Base-by-base conservation (phyloP, 495 filamentous ascomycete species). In the Hypoxylon rickii region DNA sequence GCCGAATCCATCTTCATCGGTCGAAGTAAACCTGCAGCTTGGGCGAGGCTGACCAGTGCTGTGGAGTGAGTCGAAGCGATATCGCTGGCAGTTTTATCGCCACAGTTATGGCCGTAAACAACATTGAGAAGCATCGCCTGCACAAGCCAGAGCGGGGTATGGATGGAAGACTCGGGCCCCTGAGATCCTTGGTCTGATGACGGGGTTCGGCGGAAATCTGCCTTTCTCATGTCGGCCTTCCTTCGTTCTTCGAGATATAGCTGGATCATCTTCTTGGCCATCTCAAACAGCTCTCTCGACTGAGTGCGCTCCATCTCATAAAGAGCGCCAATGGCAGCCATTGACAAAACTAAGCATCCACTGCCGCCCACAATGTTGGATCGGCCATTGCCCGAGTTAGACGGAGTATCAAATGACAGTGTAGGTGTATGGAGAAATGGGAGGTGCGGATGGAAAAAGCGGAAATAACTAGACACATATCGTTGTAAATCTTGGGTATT, bases 81-180 rank as follows among this genome's bases (percentile, higher is more conserved):
- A 68, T 96, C 90, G 26, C 89, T 89, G 11, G 90, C 87, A 26
- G 80, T 84, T 73, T 93, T 94, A 66, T 98, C 93, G 19, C 89
- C 95, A 68, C 90, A 96, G 58, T 96, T 92, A 61, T 97, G 90
- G 7, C 95, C 95, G 61, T 96, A 98, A 8, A 97, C 88, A 26
- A 97, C 89, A 71, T 96, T 97, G 33, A 98, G 79, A 21, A 98
- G 80, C 94, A 98, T 97, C 1, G 94, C 92, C 66, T 98, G 94
- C n/a, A 98, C 90, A 20, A 98, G 80, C 94, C 94, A 97, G 42
- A 97, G 78, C 1, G 94, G 94, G 10, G 91, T 96, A 59, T 94
- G 88, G 36, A 86, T 77, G 1, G 86, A 79, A 59, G 81, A 82
- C 51, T 93, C 88, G 49, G 81, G 78, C 26, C 79, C 73, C 42